These are phyloP conservation scores for Paramecium biaurelia DNA, from an alignment of 73 alveolate species.

Conservation along the genomic window DNA sequence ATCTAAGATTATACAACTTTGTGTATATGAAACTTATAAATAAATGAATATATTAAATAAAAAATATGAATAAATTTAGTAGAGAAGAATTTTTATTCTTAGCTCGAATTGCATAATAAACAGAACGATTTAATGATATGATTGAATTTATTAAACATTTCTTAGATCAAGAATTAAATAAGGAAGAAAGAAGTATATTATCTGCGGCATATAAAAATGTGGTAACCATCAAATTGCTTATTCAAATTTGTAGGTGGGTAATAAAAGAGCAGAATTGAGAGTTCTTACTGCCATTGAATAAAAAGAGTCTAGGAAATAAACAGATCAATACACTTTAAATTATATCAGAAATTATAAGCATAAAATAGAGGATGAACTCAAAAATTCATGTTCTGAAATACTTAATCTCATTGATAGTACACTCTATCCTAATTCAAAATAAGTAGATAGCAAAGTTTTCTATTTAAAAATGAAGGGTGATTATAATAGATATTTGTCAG, in stretches of 20 bases:
- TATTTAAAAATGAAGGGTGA: slow-evolving; percentile 95
- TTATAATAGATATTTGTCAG: slow-evolving; percentile 93
- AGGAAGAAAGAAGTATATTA: slow-evolving; percentile 87
- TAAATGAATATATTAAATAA: neutral
- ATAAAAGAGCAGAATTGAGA: slow-evolving; percentile 89
- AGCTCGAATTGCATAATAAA: slow-evolving; percentile 78
- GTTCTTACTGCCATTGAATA: slow-evolving; percentile 80
- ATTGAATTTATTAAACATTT: slow-evolving; percentile 76
- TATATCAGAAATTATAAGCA: slow-evolving; percentile 79
- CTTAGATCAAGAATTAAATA: slow-evolving; percentile 70
- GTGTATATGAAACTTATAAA: neutral
- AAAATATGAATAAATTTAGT: slow-evolving; percentile 57
- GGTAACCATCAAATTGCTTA: neutral
- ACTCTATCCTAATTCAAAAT: slow-evolving; percentile 71
- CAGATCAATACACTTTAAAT: slow-evolving; percentile 74
- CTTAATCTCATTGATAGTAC: slow-evolving; percentile 73
- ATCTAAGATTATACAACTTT: too few species aligned
- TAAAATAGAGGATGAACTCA: slow-evolving; percentile 79
- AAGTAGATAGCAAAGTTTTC: slow-evolving; percentile 86
- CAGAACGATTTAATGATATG: slow-evolving; percentile 88
- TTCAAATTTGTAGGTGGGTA: slow-evolving; percentile 66
- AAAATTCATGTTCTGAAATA: slow-evolving; percentile 77
- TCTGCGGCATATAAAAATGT: slow-evolving; percentile 88
- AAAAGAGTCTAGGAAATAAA: slow-evolving; percentile 79
- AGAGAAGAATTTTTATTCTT: slow-evolving; percentile 75